Base-by-base conservation (phyloP, 768 basidiomycete genomes). In the Strobilomyces echinocephalus region DNA sequence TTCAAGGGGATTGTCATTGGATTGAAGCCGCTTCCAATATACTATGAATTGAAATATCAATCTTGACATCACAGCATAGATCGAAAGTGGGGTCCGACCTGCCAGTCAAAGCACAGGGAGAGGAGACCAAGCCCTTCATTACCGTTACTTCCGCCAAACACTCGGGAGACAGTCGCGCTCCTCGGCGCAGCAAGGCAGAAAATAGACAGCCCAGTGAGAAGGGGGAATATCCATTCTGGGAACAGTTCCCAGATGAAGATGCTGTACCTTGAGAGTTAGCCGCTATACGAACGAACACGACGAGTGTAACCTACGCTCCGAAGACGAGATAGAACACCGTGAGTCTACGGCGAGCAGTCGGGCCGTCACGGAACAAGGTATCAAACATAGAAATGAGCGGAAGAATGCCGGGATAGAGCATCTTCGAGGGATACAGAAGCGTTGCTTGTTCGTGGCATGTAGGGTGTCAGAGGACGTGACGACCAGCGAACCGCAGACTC, bases 51-150 rank as follows among this genome's bases (percentile, higher is more conserved):
- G 1, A 20, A 10, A 34, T n/a, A 16, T 46, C 15, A 53, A 5
- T 26, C 7, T 26, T 39, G 3, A 42, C 12, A 16, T 15, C 16
- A 34, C 0, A 1, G 2, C 2, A 4, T 5, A 15, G 9, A 15
- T 34, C 40, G 16, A 4, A 50, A 76, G 63, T 33, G 38, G 73
- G 34, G 46, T 11, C 74, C 1, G 52, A 69, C 68, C 69, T 82
- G 80, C 83, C 84, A 85, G 60, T 86, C 84, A 14, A 85, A 68
- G 56, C 74, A 82, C 38, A 84, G 63, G 2, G 83, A 75, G 41
- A 85, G 76, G 48, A 79, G 66, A 11, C 82, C 84, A 39, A 85
- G 74, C 8, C 83, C 83, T 64, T 84, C 82, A 50, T 85, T 83
- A 50, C 76, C 83, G 31, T 79, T 77, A 36, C 76, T 80, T 38